Conservation (phyloP, 768 basidiomycete species). For the Steccherinum ochraceum region DNA sequence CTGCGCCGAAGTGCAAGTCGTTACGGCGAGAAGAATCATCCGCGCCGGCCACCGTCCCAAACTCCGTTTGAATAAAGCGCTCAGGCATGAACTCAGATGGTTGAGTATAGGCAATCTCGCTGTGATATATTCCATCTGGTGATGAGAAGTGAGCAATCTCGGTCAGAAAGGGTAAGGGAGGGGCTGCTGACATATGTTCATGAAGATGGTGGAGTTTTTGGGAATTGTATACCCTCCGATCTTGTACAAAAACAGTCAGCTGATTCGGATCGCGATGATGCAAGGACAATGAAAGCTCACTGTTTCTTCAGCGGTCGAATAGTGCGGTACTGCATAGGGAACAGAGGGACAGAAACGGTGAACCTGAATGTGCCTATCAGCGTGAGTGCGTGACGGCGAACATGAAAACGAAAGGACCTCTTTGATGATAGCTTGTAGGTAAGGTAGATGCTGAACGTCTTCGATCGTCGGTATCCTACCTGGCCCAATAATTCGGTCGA, state of each 20-base stretch:
- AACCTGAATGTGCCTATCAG: no score
- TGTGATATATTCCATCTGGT: slow-evolving; percentile 30
- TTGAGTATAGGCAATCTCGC: slow-evolving; percentile 39
- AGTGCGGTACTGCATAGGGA: background rate
- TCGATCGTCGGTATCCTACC: slow-evolving; percentile 6
- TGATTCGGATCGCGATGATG: no score
- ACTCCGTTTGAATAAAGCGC: slow-evolving; percentile 22
- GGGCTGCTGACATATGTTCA: slow-evolving; percentile 11
- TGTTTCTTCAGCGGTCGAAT: background rate
- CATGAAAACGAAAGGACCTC: no score
- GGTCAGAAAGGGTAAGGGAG: no score
- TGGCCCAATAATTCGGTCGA: slow-evolving; percentile 25
- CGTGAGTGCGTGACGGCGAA: no score
- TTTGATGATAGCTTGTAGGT: slow-evolving; percentile 10
- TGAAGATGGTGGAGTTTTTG: background rate
- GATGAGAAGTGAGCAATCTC: background rate
- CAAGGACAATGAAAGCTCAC: background rate
- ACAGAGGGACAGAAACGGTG: background rate
- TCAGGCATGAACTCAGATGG: slow-evolving; percentile 43
- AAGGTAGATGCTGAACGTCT: slow-evolving; percentile 7
- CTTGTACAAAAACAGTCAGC: no score
- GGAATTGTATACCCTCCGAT: slow-evolving; percentile 1
- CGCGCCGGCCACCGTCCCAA: background rate
- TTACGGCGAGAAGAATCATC: background rate
- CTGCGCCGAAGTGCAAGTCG: background rate